A percentile compares a stretch with the other conserved stretches of the same genome.
phyloP scores from a whole-genome alignment of 441 rosid genomes.

The Populus hybrid region DNA sequence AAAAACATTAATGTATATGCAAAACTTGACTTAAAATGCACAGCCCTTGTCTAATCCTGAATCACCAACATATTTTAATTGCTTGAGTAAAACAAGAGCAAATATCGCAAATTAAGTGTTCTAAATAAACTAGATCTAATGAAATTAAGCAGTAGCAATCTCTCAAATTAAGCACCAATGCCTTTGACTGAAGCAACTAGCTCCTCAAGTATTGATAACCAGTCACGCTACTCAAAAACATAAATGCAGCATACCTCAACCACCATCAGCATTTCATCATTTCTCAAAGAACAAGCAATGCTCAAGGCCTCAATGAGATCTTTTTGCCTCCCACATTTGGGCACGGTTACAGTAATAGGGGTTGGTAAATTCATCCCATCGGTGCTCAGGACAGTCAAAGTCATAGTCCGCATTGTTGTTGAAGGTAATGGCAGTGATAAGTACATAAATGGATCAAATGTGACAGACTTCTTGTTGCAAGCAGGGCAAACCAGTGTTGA shows the following conservation, averaged over 20 bases:
- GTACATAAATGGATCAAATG: slow-evolving; percentile 80
- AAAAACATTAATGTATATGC: neutral
- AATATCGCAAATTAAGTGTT: neutral
- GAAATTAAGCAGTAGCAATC: neutral
- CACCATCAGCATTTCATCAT: slow-evolving; percentile 50
- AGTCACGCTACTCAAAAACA: neutral
- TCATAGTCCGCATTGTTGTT: slow-evolving; percentile 57
- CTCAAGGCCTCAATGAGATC: slow-evolving; percentile 56
- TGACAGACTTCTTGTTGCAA: slow-evolving; percentile 59
- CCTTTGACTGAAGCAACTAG: neutral
- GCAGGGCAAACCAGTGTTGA: slow-evolving; percentile 63
- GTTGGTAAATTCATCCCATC: slow-evolving; percentile 44
- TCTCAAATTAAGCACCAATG: neutral
- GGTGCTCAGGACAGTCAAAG: slow-evolving; percentile 49
- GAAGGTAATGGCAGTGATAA: slow-evolving; percentile 67
- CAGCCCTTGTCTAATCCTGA: neutral
- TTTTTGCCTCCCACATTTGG: slow-evolving; percentile 49
- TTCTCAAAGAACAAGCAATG: slow-evolving; percentile 44
- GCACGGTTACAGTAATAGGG: slow-evolving; percentile 50
- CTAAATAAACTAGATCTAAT: neutral
- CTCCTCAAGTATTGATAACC: neutral
- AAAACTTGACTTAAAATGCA: neutral
- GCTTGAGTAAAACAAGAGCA: neutral
- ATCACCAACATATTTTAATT: neutral
- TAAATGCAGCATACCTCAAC: slow-evolving; percentile 46